Evolutionary conservation across 192 early-diverging fungal genomes (phyloP).

Genomic region (Coemansia sp.): DNA sequence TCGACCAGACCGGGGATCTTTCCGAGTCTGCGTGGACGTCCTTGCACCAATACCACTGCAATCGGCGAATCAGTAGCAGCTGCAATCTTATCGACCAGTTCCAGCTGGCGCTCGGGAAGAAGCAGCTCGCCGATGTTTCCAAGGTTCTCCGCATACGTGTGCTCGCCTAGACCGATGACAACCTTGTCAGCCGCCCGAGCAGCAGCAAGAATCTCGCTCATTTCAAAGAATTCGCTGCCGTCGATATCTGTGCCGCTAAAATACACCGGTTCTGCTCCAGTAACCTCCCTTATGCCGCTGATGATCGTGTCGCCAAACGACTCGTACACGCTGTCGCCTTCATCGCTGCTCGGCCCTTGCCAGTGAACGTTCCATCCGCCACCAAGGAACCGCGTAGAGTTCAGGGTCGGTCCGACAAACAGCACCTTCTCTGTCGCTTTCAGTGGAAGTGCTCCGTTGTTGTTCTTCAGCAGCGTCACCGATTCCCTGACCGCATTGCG

Average conservation of each 20-base stretch:
- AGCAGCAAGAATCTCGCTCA: constrained; percentile 29
- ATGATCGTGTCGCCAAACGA: constrained; percentile 35
- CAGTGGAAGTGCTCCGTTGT: constrained; percentile 53
- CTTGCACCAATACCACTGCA: constrained; percentile 57
- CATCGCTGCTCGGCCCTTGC: constrained; percentile 52
- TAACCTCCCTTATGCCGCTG: constrained; percentile 33
- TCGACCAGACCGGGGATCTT: constrained; percentile 41
- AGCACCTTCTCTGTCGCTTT: constrained; percentile 47
- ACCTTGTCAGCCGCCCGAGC: constrained; percentile 55
- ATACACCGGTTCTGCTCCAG: constrained; percentile 20
- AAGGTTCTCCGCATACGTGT: constrained; percentile 59
- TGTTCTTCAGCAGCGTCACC: constrained; percentile 61
- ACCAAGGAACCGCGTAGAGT: constrained; percentile 55
- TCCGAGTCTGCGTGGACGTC: constrained; percentile 58
- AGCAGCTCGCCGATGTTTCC: constrained; percentile 58
- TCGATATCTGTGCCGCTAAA: constrained; percentile 53
- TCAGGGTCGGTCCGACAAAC: constrained; percentile 61
- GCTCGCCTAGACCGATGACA: constrained; percentile 59
- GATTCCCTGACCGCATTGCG: constrained; percentile 58
- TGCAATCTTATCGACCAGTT: constrained; percentile 33
- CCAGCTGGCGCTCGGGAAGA: constrained; percentile 54
- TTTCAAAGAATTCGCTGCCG: constrained; percentile 51
- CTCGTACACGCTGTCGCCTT: constrained; percentile 53
- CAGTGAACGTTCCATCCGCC: constrained; percentile 68
- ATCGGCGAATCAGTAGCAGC: constrained; percentile 39